Evolutionary conservation across 2,329 filamentous ascomycete genomes (phyloP).

Genomic region (Pseudogymnoascus sp.): DNA sequence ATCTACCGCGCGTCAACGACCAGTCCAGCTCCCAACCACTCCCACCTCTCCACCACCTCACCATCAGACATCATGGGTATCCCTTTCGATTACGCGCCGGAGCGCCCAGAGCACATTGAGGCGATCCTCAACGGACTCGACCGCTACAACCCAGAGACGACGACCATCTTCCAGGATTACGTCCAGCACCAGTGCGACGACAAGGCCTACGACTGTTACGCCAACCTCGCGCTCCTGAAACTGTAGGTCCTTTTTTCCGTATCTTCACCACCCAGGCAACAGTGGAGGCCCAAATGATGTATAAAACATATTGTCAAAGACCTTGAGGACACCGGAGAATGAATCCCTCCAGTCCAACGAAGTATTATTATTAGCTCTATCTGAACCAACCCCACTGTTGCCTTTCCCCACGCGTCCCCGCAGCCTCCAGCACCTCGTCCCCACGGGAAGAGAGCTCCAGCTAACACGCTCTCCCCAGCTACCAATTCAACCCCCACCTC

Average conservation of each 20-base stretch:
- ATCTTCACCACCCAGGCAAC: background rate
- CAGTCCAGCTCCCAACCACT: background rate
- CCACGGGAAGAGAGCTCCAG: background rate
- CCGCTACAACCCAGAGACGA: slow-evolving; percentile 97
- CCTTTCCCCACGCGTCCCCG: background rate
- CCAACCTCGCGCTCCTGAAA: slow-evolving; percentile 91
- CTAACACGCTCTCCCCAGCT: slow-evolving; percentile 45
- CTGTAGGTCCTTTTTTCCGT: slow-evolving; percentile 59
- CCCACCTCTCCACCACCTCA: background rate
- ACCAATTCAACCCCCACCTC: slow-evolving; percentile 99
- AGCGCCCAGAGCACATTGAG: slow-evolving; percentile 86
- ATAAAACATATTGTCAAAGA: slow-evolving; percentile 30
- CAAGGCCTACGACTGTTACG: slow-evolving; percentile 90
- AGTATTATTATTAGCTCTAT: slow-evolving; percentile 66
- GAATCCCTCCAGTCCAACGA: slow-evolving; percentile 54
- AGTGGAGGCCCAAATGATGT: slow-evolving; percentile 14
- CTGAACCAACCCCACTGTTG: slow-evolving; percentile 42
- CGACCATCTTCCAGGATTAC: slow-evolving; percentile 87
- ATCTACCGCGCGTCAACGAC: slow-evolving; percentile 5
- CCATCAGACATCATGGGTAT: slow-evolving; percentile 22
- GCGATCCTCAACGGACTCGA: slow-evolving; percentile 94
- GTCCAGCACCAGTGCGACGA: slow-evolving; percentile 90
- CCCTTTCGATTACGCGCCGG: slow-evolving; percentile 76
- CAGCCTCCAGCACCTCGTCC: slow-evolving; percentile 13
- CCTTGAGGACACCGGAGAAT: slow-evolving; percentile 57